Evolutionary conservation across 805 yeast species (phyloP).

Genomic region (Suhomyces prunicola): DNA sequence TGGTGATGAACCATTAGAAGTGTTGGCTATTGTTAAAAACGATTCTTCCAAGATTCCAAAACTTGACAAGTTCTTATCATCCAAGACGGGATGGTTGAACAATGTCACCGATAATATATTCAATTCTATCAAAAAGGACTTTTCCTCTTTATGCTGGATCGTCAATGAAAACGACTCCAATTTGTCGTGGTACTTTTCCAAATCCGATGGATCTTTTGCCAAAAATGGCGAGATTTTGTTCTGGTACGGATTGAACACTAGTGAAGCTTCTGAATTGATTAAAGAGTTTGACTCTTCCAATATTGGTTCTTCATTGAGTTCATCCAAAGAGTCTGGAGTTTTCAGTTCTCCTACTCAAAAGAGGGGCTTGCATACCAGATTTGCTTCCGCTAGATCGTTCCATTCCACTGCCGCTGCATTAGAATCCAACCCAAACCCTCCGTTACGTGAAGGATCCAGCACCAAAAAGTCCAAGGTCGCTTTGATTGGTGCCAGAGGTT

Average conservation of each 20-base stretch:
- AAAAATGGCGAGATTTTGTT: constrained; percentile 86
- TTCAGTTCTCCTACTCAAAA: constrained; percentile 47
- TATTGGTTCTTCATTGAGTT: constrained; percentile 34
- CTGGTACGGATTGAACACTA: constrained; percentile 87
- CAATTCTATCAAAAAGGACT: constrained; percentile 74
- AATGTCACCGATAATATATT: constrained; percentile 95
- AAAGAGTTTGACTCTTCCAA: constrained; percentile 41
- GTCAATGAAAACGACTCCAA: constrained; percentile 89
- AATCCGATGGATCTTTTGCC: constrained; percentile 90
- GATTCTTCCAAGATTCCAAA: constrained; percentile 56
- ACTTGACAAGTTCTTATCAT: constrained; percentile 81
- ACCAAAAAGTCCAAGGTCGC: constrained; percentile 71
- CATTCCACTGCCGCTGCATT: constrained; percentile 18
- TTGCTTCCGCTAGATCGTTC: constrained; percentile 4
- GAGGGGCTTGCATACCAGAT: constrained; percentile 49
- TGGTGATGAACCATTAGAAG: constrained; percentile 96
- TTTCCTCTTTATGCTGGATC: constrained; percentile 75
- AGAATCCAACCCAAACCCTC: constrained; percentile 66
- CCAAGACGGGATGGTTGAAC: constrained; percentile 94
- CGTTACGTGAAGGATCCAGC: constrained; percentile 62
- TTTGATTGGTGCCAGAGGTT: constrained; percentile 97
- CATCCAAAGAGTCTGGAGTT: constrained; percentile 43
- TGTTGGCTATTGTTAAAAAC: constrained; percentile 73
- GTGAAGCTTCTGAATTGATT: constrained; percentile 61
- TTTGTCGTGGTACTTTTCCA: constrained; percentile 85